Evolutionary conservation across 495 filamentous ascomycete genomes (phyloP), one percentile per base, ranked within the genome.

Genomic region (Penicillium diatomitis): DNA sequence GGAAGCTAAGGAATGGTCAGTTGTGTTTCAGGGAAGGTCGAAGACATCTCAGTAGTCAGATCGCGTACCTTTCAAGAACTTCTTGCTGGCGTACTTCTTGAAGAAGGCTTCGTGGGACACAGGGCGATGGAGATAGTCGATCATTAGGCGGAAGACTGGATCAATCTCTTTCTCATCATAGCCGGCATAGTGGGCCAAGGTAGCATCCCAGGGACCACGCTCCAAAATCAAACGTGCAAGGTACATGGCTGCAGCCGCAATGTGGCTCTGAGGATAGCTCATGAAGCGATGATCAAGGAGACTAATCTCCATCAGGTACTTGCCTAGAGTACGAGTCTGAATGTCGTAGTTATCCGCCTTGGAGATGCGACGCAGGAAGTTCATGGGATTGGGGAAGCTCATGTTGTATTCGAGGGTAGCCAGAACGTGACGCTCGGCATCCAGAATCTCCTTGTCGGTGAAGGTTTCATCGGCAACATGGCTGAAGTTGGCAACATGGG

Each of bases 321-420:
- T 98, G 55, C 87, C 92, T 32, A 98, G 78, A 28, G 92, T 98
- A 53, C 92, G 85, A 34, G 91, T 95, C 66, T 96, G 87, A 53
- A 96, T 95, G 62, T 97, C 90, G 68, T 97, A 97, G 67, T 90
- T 88, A 68, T 97, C 94, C 49, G 92, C 92, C 72, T 98, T 98
- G 38, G 91, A 96, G 67, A 98, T 97, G 49, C 94, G 84, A 33
- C 92, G 85, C 45, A 98, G 80, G 72, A 98, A 98, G 78, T 98
- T 96, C 92, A 98, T 97, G 6, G 92, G 92, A 66, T 98, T 98
- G 32, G 92, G 92, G 60, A 94, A 97, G 74, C 91, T 96, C 51
- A 98, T 84, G 66, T 97, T 92, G 67, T 96, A 98, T 68, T 96
- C 84, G 50, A 98, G 82, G 5, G 89, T 84, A 37, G 83, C 75